Evolutionary conservation across 257 asterid genomes (phyloP), one percentile per base, ranked within the genome.

Genomic region (Solanum appendiculatum): DNA sequence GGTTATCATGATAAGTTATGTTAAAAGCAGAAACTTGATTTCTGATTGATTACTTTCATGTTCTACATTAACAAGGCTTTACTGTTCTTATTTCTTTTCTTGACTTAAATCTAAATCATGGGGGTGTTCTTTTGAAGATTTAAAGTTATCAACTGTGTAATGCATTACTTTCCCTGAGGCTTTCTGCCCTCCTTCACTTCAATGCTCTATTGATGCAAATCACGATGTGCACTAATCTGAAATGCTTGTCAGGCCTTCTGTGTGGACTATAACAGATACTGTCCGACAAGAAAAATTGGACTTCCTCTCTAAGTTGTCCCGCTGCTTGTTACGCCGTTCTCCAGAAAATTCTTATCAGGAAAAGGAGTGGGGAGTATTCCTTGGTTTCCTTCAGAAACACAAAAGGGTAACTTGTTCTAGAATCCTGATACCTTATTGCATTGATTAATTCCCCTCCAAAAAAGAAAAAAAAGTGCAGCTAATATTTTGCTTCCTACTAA

Each of bases 351-450:
- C 27, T 86, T 89, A 78, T 64, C 96, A 95, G 92, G 87, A 91
- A 90, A 91, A 13, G 36, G 98, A 95, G 89, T 94, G 98, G 98
- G 40, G 58, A 11, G 3, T 0, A 31, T 95, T 95, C 93, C 82
- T 91, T 88, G 63, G 44, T 81, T 91, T 82, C 88, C 94, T 95
- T 81, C 89, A 56, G 91, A 86, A 75, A 86, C 0, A 90, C 86
- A 82, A 92, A 13, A 92, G 73, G 94, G 98, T 95, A 85, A 87
- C 85, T 68, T 72, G 34, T 58, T 44, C 85, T 78, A 27, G 16
- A 78, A 85, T 83, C 72, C 46, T 70, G 85, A 80, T 46, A 29
- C 20, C 42, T 80, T 81, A 46, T 18, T 48, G 42, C 42, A 48
- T 23, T 27, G 85, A 48, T 46, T 86, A 58, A 23, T 44, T 7